Conservation (phyloP, 257 asterid species). For the Solanum rostratum region DNA sequence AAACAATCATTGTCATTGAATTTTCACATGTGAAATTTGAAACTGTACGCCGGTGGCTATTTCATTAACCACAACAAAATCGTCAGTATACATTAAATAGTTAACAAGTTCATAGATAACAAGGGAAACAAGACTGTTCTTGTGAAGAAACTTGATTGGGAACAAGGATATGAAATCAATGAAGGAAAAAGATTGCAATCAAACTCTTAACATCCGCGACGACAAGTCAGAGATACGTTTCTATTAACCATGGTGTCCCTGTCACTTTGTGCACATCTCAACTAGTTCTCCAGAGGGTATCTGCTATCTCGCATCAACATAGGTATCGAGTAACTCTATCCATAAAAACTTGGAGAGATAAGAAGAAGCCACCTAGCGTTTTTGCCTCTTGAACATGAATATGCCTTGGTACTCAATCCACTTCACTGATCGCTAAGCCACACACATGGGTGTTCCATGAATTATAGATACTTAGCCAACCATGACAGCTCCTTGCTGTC, state of each 20-base stretch:
- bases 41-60: neutral
- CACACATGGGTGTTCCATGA: neutral
- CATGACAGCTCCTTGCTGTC: slow-evolving; percentile 85
- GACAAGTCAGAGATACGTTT: neutral
- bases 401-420: neutral
- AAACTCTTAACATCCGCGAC: neutral
- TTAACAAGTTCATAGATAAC: neutral
- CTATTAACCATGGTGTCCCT: neutral
- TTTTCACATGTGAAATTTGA: neutral
- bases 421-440: neutral
- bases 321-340: neutral
- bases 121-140: neutral
- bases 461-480: slow-evolving; percentile 64
- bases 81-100: neutral
- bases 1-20: neutral
- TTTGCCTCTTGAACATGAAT: neutral
- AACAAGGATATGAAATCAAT: too few species aligned
- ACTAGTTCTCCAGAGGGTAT: neutral
- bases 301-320: neutral
- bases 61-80: neutral
- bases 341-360: neutral
- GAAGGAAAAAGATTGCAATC: neutral
- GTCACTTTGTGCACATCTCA: neutral
- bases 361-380: neutral
- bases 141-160: neutral